Evolutionary conservation across 192 early-diverging fungal species (phyloP).

Genomic region (Coemansia sp.): DNA sequence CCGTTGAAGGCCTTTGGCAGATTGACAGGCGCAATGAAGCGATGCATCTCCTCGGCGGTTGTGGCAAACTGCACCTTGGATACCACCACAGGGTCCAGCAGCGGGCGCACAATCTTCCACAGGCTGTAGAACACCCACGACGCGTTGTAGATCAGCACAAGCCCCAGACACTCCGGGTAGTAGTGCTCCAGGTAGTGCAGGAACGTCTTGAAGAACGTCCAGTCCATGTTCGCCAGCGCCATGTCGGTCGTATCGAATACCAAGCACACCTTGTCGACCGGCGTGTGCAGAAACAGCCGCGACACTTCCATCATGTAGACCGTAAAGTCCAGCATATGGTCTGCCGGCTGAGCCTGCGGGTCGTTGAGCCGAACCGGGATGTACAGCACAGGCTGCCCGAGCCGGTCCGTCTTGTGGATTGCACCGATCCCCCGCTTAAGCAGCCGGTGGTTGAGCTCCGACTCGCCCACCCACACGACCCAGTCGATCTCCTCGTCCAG

Average conservation of each 20-base stretch:
- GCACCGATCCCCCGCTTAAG: slow-evolving; percentile 58
- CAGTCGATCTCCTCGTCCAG: slow-evolving; percentile 58
- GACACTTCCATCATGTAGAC: slow-evolving; percentile 64
- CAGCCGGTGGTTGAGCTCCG: slow-evolving; percentile 50
- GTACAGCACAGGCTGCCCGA: slow-evolving; percentile 60
- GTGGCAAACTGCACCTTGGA: slow-evolving; percentile 80
- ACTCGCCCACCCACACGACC: slow-evolving; percentile 61
- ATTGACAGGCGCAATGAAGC: slow-evolving; percentile 62
- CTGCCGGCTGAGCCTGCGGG: slow-evolving; percentile 58
- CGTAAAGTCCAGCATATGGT: slow-evolving; percentile 64
- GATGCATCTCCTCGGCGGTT: slow-evolving; percentile 58
- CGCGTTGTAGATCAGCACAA: slow-evolving; percentile 79
- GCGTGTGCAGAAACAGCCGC: slow-evolving; percentile 56
- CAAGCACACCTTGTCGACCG: slow-evolving; percentile 64
- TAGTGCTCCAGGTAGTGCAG: slow-evolving; percentile 80
- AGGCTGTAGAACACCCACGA: slow-evolving; percentile 86
- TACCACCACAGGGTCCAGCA: slow-evolving; percentile 89
- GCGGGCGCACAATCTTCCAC: slow-evolving; percentile 80
- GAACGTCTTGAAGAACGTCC: slow-evolving; percentile 73
- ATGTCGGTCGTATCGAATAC: slow-evolving; percentile 84
- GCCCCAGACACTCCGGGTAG: slow-evolving; percentile 87
- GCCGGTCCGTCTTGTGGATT: slow-evolving; percentile 54
- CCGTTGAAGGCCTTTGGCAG: slow-evolving; percentile 60
- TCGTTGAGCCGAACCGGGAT: slow-evolving; percentile 59
- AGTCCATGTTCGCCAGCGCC: slow-evolving; percentile 77